Base-by-base conservation (phyloP, 495 filamentous ascomycete species). In the Xylaria acuta region DNA sequence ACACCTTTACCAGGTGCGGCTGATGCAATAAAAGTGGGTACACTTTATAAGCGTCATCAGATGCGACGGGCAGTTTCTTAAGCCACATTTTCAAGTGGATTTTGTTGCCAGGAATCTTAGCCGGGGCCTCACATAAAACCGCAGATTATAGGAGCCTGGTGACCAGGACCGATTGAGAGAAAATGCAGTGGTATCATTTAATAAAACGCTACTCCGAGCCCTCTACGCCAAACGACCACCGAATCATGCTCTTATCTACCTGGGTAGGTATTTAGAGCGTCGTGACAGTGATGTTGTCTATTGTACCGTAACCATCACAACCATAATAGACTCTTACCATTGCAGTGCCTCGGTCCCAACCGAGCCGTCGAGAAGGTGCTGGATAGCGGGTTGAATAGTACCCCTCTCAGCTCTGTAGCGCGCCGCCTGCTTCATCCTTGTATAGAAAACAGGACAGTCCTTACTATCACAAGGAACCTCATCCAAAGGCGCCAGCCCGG, bases 401-500 rank as follows among this genome's bases (percentile, higher is more conserved):
- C 79, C 79, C 81, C 77, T 90, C 74, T 90, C 86, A 72, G 85
- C 88, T 68, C 83, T 85, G 73, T 92, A 84, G 79, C 86, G 81
- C 14, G 90, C 86, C 69, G 80, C 78, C 81, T 94, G 91, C 81
- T 91, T 92, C 14, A 92, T 89, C 64, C 97, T 83, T 2, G 92
- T 92, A 79, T 98, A 99, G 75, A 96, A 98, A 3, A 97, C 93
- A 0, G 94, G 92, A 78, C 96, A 99, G 80, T 97, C 96, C 80
- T 90, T 87, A 74, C 92, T 97, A 76, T 97, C 93, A 79, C 96
- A 99, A 45, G 79, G 87, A 45, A 97, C 90, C 40, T 92, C 89
- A 56, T 97, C 94, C 5, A 88, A 83, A 74, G 88, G 91, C 20
- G 92, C 81, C 51, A 94, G 77, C 9, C 89, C 90, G 38, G 92